Percentiles rank a stretch among this genome's conserved stretches.
These are phyloP conservation scores for Sugiyamaella paludigena DNA, from an alignment of 1,139 yeast species.

Conservation along the genomic window DNA sequence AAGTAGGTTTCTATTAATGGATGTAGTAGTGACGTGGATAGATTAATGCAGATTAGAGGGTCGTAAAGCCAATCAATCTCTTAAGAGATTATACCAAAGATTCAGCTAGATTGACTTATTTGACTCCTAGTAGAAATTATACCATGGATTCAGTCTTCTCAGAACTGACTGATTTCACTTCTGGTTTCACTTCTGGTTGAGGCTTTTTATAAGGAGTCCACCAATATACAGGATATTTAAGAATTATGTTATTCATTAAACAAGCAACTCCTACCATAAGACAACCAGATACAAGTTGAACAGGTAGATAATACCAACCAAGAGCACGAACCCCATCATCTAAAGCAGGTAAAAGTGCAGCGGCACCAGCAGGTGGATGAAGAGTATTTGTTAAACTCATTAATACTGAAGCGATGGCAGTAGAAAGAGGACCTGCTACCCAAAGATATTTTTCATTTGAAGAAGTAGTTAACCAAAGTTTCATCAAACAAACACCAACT, in stretches of 20 bases:
- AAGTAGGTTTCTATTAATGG: no score
- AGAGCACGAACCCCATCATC: constrained; percentile 48
- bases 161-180: background rate
- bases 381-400: constrained; percentile 60
- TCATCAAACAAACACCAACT: constrained; percentile 55
- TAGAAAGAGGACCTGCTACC: constrained; percentile 61
- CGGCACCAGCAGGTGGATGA: constrained; percentile 77
- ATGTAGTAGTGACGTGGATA: no score
- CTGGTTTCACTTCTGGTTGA: background rate
- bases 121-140: background rate
- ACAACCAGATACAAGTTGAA: constrained; percentile 51
- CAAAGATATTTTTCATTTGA: constrained; percentile 47
- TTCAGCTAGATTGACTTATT: background rate
- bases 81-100: constrained; percentile 4
- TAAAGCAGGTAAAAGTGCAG: constrained; percentile 58
- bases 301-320: constrained; percentile 71
- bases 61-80: no score
- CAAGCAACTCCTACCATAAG: constrained; percentile 54
- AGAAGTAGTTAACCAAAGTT: constrained; percentile 45
- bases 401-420: constrained; percentile 53
- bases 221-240: constrained; percentile 63
- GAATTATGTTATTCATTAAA: constrained; percentile 53
- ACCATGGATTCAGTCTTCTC: background rate
- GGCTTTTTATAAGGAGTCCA: constrained; percentile 43
- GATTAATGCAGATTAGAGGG: no score